Percentiles rank a stretch among this genome's conserved stretches.
phyloP scores from a whole-genome alignment of 805 yeast species.

The Metschnikowia shivogae region DNA sequence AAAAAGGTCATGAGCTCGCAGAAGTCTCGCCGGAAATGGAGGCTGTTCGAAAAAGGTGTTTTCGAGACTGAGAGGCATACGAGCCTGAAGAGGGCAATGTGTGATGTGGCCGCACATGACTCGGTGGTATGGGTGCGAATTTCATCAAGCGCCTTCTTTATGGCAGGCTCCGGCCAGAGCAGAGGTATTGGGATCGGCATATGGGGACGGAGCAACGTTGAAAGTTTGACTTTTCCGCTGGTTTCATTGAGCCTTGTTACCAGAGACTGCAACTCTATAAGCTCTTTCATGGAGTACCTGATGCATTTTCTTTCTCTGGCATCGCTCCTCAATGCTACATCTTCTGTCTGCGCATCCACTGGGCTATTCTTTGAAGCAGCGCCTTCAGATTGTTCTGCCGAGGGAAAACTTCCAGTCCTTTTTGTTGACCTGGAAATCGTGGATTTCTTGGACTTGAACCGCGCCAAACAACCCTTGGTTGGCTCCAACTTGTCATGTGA shows the following conservation, averaged over 20 bases:
- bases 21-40: conserved; percentile 11
- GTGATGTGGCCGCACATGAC: conserved; percentile 3
- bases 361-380: background rate
- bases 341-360: too few species aligned
- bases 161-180: background rate
- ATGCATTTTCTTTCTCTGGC: background rate
- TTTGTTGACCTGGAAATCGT: background rate
- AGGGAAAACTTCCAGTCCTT: too few species aligned
- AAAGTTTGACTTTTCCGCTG: conserved; percentile 8
- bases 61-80: conserved; percentile 7
- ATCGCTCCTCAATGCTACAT: background rate
- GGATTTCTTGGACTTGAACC: background rate
- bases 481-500: too few species aligned
- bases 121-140: conserved; percentile 2
- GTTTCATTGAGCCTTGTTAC: conserved; percentile 1
- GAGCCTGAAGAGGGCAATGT: conserved; percentile 12
- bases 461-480: conserved; percentile 1
- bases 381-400: background rate
- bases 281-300: conserved; percentile 4
- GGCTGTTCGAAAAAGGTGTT: conserved; percentile 8
- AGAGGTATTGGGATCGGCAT: background rate
- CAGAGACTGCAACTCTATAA: conserved; percentile 2
- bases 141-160: conserved; percentile 7
- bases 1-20: conserved; percentile 10
- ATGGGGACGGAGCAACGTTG: conserved; percentile 6